A percentile compares a stretch with the other conserved stretches of the same genome.
These are phyloP conservation scores for Iberis pinnata DNA, from an alignment of 345 rosid genomes.

Conservation along the genomic window DNA sequence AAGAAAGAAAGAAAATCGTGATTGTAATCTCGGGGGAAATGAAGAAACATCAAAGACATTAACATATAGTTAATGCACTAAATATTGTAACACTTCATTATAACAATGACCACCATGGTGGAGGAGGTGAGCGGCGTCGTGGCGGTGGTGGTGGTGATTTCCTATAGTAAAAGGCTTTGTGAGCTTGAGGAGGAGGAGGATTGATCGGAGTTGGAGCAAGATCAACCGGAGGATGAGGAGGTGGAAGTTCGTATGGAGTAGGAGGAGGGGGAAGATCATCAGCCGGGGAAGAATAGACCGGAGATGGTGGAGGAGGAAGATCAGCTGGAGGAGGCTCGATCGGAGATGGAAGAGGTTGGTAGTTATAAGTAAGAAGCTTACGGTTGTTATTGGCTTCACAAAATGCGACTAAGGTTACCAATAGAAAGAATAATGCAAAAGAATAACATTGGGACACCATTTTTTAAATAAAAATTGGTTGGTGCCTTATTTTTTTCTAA, in stretches of 20 bases:
- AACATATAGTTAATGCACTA: background rate
- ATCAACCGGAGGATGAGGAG: background rate
- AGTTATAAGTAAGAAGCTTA: background rate
- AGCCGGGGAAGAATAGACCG: background rate
- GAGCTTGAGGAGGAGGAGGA: constrained; percentile 19
- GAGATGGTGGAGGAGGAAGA: background rate
- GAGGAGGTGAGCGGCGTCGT: background rate
- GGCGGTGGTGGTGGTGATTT: constrained; percentile 29
- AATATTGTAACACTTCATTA: constrained; percentile 9
- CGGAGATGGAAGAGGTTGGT: constrained; percentile 6
- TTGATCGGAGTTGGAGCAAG: no score
- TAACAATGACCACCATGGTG: constrained; percentile 29
- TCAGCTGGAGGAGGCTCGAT: constrained; percentile 15
- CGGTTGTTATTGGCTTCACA: constrained; percentile 23
- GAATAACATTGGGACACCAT: constrained; percentile 17
- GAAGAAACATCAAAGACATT: constrained; percentile 2
- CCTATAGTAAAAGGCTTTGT: constrained; percentile 24
- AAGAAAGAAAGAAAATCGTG: background rate
- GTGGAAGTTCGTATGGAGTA: background rate
- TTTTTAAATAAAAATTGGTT: no score
- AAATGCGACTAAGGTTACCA: constrained; percentile 6
- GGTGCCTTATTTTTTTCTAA: no score
- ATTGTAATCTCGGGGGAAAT: background rate
- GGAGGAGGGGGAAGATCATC: constrained; percentile 1
- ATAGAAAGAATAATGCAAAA: constrained; percentile 6